Percentiles rank a stretch among this genome's conserved stretches.
phyloP scores from a whole-genome alignment of 2,329 filamentous ascomycete genomes.

The Podosphaera fusca region DNA sequence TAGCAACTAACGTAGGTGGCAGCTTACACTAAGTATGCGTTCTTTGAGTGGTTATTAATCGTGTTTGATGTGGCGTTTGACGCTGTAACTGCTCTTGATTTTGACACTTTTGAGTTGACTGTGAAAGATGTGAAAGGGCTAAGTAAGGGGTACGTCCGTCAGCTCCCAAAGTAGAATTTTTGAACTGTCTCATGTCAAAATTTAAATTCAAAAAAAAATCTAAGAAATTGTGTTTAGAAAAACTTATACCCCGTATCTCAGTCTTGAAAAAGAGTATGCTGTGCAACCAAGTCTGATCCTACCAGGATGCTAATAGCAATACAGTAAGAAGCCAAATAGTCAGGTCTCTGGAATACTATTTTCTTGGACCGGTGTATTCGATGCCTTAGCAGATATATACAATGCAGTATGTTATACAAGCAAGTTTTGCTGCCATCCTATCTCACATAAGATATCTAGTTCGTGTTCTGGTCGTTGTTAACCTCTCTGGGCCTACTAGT shows the following conservation, averaged over 20 bases:
- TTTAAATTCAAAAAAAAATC: slow-evolving; percentile 9
- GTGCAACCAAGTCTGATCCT: slow-evolving; percentile 3
- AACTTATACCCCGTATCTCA: slow-evolving; percentile 23
- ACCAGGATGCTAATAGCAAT: neutral
- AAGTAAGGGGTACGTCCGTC: slow-evolving; percentile 95
- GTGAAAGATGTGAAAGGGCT: slow-evolving; percentile 73
- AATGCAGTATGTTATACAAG: slow-evolving; percentile 42
- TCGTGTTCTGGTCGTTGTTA: slow-evolving; percentile 85
- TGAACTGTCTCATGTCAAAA: slow-evolving; percentile 20
- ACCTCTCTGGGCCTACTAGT: slow-evolving; percentile 74
- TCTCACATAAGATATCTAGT: slow-evolving; percentile 24
- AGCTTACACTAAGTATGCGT: slow-evolving; percentile 95
- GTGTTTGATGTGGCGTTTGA: slow-evolving; percentile 93
- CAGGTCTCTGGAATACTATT: slow-evolving; percentile 50
- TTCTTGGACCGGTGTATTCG: slow-evolving; percentile 49
- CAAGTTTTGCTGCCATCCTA: neutral
- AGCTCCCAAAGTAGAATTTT: slow-evolving; percentile 69
- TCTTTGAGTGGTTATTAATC: slow-evolving; percentile 93
- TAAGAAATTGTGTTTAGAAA: slow-evolving; percentile 17
- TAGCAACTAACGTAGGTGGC: slow-evolving; percentile 9
- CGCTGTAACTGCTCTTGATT: slow-evolving; percentile 81
- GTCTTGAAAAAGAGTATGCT: slow-evolving; percentile 53
- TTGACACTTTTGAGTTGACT: slow-evolving; percentile 66
- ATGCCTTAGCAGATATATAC: slow-evolving; percentile 73
- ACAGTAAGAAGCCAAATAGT: slow-evolving; percentile 6